phyloP scores from a whole-genome alignment of 208 protist species.

The Leishmania martiniquensis region DNA sequence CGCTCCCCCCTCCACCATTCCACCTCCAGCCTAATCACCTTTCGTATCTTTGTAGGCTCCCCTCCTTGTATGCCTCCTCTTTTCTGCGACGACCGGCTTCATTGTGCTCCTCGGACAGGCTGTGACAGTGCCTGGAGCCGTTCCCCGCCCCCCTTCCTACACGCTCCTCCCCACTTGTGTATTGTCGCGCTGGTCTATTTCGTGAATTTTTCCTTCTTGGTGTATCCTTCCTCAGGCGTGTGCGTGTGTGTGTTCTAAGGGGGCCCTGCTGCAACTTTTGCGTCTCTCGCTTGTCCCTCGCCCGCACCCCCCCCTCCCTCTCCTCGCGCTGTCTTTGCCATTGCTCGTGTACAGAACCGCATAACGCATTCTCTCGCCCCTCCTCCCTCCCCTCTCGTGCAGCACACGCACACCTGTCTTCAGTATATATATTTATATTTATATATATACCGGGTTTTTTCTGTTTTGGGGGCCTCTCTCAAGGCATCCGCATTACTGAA shows the following conservation, averaged over 20 bases:
- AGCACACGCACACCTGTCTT: not conserved
- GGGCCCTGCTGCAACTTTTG: not conserved
- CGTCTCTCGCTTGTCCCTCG: not conserved
- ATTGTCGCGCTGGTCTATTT: not conserved
- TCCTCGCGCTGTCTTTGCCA: not conserved
- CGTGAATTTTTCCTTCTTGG: not conserved
- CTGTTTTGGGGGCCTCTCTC: not conserved
- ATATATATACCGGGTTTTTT: not conserved
- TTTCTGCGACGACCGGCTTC: not conserved
- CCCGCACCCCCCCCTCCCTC: not conserved
- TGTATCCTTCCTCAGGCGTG: not conserved
- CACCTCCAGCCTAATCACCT: slow-evolving; percentile 2
- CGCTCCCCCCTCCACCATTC: not conserved
- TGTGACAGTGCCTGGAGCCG: not conserved
- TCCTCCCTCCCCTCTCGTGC: not conserved
- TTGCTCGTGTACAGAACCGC: not conserved
- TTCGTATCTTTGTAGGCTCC: not conserved
- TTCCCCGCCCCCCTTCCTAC: not conserved
- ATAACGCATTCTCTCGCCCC: not conserved
- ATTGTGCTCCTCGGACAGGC: not conserved
- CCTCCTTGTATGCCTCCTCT: slow-evolving; percentile 1
- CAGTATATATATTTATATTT: not conserved
- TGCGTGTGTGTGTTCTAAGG: not conserved
- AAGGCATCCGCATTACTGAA: not conserved
- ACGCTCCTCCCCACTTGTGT: not conserved